Evolutionary conservation across 768 basidiomycete genomes (phyloP), one percentile per base, ranked within the genome.

Genomic region (Flagelloscypha sp.): DNA sequence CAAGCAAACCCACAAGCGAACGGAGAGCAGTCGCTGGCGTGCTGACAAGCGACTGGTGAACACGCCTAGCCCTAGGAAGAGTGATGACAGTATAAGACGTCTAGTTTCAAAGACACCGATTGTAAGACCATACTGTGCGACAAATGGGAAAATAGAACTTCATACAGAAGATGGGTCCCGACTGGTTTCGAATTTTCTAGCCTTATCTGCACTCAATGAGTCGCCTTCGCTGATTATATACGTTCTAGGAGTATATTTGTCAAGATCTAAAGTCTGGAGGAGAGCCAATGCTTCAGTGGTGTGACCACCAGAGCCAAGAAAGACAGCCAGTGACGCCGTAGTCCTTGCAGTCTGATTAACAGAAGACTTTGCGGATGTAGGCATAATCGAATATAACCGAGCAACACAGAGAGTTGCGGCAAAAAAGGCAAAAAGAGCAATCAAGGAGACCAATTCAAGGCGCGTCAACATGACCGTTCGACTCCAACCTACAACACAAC

Each of bases 251-350:
- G 65, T 66, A 57, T 92, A 98, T 27, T 84, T 75, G 9, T 62
- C 49, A 41, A 83, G 80, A 52, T 92, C 78, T 17, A 99, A 57
- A 9, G 78, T 61, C 2, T 80, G 81, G 18, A 85, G 37, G 18
- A 97, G 66, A 22, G 69, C 64, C 43, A 94, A 57, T 27, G 81
- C 84, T 65, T 99, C 95, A 42, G 72, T 78, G 11, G 92, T 95
- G 60, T 99, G 95, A 0, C 95, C 95, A 29, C 95, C 93, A 54
- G 94, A 98, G 38, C 94, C 94, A 9, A 98, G 73, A 50, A 97
- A 95, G 34, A 95, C 75, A 3, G 85, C 90, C 11, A 95, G 59
- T 24, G 43, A 43, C 35, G 48, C 43, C 16, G 42, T 40, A 20
- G 27, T 6, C 13, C 42, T 24, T 18, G 30, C 25, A 12, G 18